Evolutionary conservation across 1,139 yeast species (phyloP).

Genomic region (Meyerozyma elateridarum): DNA sequence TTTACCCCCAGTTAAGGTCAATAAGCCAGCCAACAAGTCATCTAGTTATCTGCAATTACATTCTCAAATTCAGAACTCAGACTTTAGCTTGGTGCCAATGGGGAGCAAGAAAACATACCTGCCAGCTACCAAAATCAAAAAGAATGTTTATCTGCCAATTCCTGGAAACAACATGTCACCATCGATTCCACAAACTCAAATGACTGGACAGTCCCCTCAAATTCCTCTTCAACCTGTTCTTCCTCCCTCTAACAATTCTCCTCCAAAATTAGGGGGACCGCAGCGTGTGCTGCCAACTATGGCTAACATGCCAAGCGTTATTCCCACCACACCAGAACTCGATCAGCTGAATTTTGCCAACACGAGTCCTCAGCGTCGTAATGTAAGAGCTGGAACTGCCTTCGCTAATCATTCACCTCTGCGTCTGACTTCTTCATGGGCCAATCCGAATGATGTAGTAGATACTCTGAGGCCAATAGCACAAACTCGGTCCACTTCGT

Average conservation of each 20-base stretch:
- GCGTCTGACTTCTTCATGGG: no score
- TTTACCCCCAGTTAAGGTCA: constrained; percentile 34
- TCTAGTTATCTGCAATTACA: constrained; percentile 40
- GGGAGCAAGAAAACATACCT: constrained; percentile 10
- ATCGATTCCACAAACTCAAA: neutral
- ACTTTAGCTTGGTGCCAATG: constrained; percentile 20
- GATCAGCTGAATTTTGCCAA: no score
- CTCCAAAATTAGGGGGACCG: constrained; percentile 3
- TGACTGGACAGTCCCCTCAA: constrained; percentile 1
- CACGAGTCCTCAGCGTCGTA: constrained; percentile 5
- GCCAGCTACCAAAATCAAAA: constrained; percentile 12
- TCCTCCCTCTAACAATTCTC: neutral
- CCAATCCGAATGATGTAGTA: no score
- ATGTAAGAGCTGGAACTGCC: constrained; percentile 4
- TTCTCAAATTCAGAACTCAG: constrained; percentile 35
- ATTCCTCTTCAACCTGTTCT: no score
- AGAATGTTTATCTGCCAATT: constrained; percentile 1
- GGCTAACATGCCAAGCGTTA: no score
- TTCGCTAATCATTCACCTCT: no score
- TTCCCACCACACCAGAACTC: no score
- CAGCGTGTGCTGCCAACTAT: no score
- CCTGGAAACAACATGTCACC: constrained; percentile 4
- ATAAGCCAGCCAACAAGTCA: constrained; percentile 36
- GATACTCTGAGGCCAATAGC: no score
- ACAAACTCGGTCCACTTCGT: no score